Percentiles rank a stretch among this genome's conserved stretches.
phyloP scores from a whole-genome alignment of 805 yeast genomes.

The Myxozyma vanderwaltii region DNA sequence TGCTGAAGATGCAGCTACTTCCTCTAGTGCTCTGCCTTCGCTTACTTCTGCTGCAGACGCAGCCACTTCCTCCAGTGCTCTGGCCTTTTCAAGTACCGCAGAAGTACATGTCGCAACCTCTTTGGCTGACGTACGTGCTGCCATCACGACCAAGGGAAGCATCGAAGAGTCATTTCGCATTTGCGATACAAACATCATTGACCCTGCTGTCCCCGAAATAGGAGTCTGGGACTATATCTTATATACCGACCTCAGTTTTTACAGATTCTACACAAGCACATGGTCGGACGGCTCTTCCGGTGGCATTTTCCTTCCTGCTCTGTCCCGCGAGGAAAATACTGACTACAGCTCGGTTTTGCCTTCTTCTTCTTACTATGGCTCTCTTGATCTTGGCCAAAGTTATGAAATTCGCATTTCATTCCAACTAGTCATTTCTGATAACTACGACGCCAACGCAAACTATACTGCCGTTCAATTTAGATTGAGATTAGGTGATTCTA shows the following conservation, averaged over 20 bases:
- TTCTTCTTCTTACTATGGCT: neutral
- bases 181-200: neutral
- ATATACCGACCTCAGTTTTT: too few species aligned
- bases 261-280: neutral
- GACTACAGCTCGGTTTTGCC: neutral
- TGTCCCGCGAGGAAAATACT: neutral
- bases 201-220: neutral
- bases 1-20: too few species aligned
- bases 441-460: neutral
- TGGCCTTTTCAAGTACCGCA: neutral
- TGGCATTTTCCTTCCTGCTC: neutral
- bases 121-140: neutral
- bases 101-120: neutral
- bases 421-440: neutral
- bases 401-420: neutral
- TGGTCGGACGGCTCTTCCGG: slow-evolving; percentile 1
- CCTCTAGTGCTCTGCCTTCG: neutral
- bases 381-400: neutral
- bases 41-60: neutral
- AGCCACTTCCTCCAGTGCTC: neutral
- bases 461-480: neutral
- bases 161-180: slow-evolving; percentile 3
- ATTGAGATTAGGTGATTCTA: neutral
- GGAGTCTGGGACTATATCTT: neutral
- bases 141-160: neutral